phyloP scores from a whole-genome alignment of 2,329 filamentous ascomycete genomes.

The Pezizomycotina sp. region DNA sequence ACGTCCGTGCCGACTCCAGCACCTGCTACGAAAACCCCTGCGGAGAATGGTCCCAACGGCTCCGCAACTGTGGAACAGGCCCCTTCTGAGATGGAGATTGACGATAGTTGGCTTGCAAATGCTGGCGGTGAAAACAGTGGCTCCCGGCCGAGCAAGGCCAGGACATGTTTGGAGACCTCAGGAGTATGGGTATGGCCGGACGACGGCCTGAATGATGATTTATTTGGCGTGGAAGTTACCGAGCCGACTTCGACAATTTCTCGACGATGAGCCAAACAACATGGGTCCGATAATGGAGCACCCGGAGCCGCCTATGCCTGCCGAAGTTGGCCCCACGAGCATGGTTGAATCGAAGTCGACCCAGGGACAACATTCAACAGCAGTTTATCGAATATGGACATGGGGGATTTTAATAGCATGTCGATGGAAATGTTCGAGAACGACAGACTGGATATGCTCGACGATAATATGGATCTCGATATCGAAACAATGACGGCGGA shows the following conservation, averaged over 20 bases:
- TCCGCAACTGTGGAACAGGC: slow-evolving; percentile 14
- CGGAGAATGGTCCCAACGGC: slow-evolving; percentile 10
- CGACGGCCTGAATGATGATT: slow-evolving; percentile 8
- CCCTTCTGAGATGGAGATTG: slow-evolving; percentile 14
- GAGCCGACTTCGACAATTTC: slow-evolving; percentile 16
- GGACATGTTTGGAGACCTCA: slow-evolving; percentile 11
- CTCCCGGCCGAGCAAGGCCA: slow-evolving; percentile 10
- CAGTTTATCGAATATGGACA: slow-evolving; percentile 21
- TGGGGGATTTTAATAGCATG: slow-evolving; percentile 12
- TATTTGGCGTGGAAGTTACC: slow-evolving; percentile 18
- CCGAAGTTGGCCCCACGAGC: too few species aligned
- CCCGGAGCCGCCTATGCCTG: too few species aligned
- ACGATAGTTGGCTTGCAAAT: slow-evolving; percentile 17
- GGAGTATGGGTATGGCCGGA: slow-evolving; percentile 7
- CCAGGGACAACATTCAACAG: too few species aligned
- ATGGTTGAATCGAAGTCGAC: too few species aligned
- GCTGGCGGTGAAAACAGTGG: too few species aligned
- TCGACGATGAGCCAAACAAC: too few species aligned
- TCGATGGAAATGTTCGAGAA: slow-evolving; percentile 8
- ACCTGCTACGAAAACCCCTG: slow-evolving; percentile 2
- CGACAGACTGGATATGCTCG: slow-evolving; percentile 8
- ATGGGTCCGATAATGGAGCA: too few species aligned
- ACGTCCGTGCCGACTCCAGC: slow-evolving; percentile 11
- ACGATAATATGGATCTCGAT: slow-evolving; percentile 7
- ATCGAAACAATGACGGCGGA: slow-evolving; percentile 14